Conservation (phyloP, 768 basidiomycete genomes). For the Psilocybe azurescens region DNA sequence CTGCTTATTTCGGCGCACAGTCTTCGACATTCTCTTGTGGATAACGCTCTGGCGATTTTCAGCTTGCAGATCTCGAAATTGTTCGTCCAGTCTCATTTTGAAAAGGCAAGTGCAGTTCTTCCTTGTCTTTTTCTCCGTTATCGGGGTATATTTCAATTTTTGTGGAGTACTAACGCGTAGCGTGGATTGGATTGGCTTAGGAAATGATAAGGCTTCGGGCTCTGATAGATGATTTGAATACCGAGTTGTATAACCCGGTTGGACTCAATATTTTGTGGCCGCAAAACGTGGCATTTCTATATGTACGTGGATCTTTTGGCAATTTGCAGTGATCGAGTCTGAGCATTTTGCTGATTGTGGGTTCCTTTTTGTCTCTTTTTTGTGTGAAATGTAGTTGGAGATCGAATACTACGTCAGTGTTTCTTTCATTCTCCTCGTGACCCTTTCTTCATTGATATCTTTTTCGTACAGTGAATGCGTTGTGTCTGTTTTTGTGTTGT, state of each 20-base stretch:
- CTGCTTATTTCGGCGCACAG: constrained; percentile 88
- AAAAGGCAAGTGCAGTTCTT: constrained; percentile 58
- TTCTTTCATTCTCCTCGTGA: constrained; percentile 17
- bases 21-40: constrained; percentile 68
- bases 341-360: constrained; percentile 13
- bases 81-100: constrained; percentile 77
- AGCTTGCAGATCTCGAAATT: constrained; percentile 81
- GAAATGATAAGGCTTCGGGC: constrained; percentile 74
- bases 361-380: constrained; percentile 6
- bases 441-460: constrained; percentile 2
- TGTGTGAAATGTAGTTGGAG: constrained; percentile 68
- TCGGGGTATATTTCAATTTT: background rate
- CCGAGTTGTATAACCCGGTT: constrained; percentile 77
- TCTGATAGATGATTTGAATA: constrained; percentile 73
- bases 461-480: background rate
- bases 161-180: constrained; percentile 5
- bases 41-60: constrained; percentile 80
- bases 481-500: background rate
- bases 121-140: background rate
- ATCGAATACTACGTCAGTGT: constrained; percentile 90
- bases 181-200: constrained; percentile 40
- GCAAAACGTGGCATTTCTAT: constrained; percentile 83
- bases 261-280: constrained; percentile 93
- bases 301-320: constrained; percentile 62
- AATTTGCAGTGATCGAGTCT: background rate